Base-by-base conservation (phyloP, 2,329 filamentous ascomycete species). In the Aspergillus pseudoterreus region DNA sequence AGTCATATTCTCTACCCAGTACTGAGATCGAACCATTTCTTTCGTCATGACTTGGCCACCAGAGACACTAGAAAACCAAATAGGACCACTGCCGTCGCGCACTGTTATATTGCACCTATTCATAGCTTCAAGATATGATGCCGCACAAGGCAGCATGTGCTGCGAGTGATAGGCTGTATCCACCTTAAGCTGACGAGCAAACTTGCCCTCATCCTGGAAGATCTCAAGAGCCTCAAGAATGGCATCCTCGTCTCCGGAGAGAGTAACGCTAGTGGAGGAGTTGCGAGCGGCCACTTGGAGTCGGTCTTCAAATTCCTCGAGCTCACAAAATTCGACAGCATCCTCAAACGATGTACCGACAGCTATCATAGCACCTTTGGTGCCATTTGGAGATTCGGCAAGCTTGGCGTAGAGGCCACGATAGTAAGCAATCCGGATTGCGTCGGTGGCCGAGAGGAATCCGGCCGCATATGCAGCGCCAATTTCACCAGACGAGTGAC, bases 401-500 rank as follows among this genome's bases (percentile, higher is more conserved):
- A 59, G 48, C 1, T 51, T 49, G 19, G 63, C 57, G 44, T 63
- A 57, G 1, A 71, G 47, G 0, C 76, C 75, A 3, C 77, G 70
- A 49, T 73, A 72, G 57, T 75, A 78, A 0, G 75, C 73, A 19
- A 71, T 62, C 0, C 59, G 56, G 6, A 79, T 73, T 4, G 76
- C 75, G 11, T 74, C 71, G 10, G 14, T 6, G 21, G 43, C 49
- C 10, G 24, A 41, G 1, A 54, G 30, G 5, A 51, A 47, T 35
- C 35, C 35, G 10, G 52, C 52, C 9, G 49, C 75, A 54, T 78
- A 80, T 0, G 74, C 77, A 0, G 75, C 75, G 2, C 58, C 75
- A n/a, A 79, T 79, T 56, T 80, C 77, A 10, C 77, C 77, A 1
- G 71, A 74, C 0, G 75, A 78, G 59, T 79, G 77, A 6, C 77